A percentile compares a stretch with the other conserved stretches of the same genome.
These are phyloP conservation scores for Penicillium hordei DNA, from an alignment of 2,329 filamentous ascomycete species.

Conservation along the genomic window DNA sequence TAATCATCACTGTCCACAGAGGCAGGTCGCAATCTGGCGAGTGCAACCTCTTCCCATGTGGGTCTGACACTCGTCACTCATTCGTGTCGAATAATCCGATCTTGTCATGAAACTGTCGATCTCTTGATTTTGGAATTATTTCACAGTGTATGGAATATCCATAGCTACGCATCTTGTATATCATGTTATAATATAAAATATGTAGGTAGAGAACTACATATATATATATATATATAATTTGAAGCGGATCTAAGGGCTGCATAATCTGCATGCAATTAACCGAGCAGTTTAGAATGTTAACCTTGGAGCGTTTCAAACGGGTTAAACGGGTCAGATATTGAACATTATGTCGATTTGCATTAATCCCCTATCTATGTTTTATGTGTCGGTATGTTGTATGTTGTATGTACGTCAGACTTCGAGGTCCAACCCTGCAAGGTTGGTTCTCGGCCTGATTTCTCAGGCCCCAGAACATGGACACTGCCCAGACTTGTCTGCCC, in stretches of 20 bases:
- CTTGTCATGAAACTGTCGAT: conserved; percentile 1
- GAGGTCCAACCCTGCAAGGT: not conserved
- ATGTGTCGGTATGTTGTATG: too few relatives aligned
- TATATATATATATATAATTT: not conserved
- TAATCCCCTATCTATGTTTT: too few relatives aligned
- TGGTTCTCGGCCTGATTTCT: not conserved
- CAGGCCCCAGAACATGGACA: not conserved
- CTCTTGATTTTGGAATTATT: not conserved
- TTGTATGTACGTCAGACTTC: not conserved
- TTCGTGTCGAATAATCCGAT: not conserved
- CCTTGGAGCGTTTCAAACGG: not conserved
- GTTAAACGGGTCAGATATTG: not conserved
- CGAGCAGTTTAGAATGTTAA: not conserved
- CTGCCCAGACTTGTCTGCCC: too few relatives aligned
- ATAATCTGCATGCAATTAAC: too few relatives aligned
- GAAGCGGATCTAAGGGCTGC: not conserved
- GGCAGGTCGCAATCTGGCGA: not conserved
- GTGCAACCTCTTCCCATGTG: conserved; percentile 9
- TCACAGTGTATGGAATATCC: not conserved
- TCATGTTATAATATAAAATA: not conserved
- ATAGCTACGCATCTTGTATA: not conserved
- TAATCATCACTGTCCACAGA: not conserved
- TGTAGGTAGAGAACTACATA: not conserved
- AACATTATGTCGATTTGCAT: not conserved
- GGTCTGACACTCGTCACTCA: conserved; percentile 7